Evolutionary conservation across 2,329 filamentous ascomycete species (phyloP).

Genomic region (Paecilomyces niveus): DNA sequence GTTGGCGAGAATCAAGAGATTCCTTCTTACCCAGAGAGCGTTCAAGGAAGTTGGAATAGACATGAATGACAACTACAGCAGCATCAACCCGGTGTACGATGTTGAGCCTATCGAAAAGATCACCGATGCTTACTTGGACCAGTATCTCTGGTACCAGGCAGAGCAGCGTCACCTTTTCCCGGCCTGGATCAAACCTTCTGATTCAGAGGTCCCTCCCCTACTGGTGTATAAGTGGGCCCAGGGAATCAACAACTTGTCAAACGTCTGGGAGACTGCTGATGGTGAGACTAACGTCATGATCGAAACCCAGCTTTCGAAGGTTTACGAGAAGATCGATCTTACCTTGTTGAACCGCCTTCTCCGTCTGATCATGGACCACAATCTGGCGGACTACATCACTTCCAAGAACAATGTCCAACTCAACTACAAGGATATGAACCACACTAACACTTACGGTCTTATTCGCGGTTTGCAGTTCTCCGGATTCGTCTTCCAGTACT

Average conservation of each 20-base stretch:
- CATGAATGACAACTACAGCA: constrained; percentile 99
- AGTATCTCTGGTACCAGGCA: constrained; percentile 98
- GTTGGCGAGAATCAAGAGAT: constrained; percentile 91
- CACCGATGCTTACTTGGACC: constrained; percentile 95
- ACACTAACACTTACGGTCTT: constrained; percentile 97
- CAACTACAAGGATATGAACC: constrained; percentile 99
- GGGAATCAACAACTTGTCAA: constrained; percentile 94
- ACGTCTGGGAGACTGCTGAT: constrained; percentile 88
- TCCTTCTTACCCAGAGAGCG: constrained; percentile 89
- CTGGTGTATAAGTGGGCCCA: constrained; percentile 98
- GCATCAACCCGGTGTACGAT: constrained; percentile 97
- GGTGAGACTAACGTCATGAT: constrained; percentile 99
- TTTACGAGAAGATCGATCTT: constrained; percentile 98
- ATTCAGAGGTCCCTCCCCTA: constrained; percentile 91
- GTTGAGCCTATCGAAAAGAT: constrained; percentile 99
- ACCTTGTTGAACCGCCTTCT: constrained; percentile 90
- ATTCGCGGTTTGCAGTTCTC: constrained; percentile 97
- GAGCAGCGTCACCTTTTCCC: constrained; percentile 96
- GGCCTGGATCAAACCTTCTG: constrained; percentile 97
- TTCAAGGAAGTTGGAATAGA: constrained; percentile 99
- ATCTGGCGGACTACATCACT: constrained; percentile 96
- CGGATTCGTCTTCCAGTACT: constrained; percentile 98
- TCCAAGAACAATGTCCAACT: constrained; percentile 99
- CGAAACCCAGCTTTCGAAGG: constrained; percentile 96
- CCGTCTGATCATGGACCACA: constrained; percentile 97